Evolutionary conservation across 2,329 filamentous ascomycete genomes (phyloP).

Genomic region (Chaetomiaceae sp.): DNA sequence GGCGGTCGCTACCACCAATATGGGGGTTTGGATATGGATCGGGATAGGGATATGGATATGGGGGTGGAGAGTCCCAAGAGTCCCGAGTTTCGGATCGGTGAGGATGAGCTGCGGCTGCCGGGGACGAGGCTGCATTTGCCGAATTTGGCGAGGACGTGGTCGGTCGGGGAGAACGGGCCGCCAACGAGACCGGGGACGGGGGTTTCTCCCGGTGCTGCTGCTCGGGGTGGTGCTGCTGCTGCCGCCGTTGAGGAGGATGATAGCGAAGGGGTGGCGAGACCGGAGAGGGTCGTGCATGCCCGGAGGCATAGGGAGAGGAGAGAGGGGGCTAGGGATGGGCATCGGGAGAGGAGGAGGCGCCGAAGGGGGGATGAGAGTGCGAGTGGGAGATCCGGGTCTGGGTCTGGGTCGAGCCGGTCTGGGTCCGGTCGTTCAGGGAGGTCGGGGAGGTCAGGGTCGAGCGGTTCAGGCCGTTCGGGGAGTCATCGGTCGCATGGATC

Average conservation of each 20-base stretch:
- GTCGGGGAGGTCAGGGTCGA: too few species aligned
- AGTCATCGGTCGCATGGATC: slow-evolving; percentile 1
- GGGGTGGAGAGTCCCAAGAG: slow-evolving; percentile 44
- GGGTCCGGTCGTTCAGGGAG: slow-evolving; percentile 6
- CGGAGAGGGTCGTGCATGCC: slow-evolving; percentile 15
- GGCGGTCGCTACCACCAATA: too few species aligned
- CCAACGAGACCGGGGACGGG: slow-evolving; percentile 25
- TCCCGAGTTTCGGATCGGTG: slow-evolving; percentile 36
- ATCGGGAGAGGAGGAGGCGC: slow-evolving; percentile 30
- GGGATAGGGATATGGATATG: slow-evolving; percentile 17
- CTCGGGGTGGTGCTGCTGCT: too few species aligned
- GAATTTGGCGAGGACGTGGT: slow-evolving; percentile 37
- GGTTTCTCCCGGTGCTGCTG: too few species aligned
- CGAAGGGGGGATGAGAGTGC: slow-evolving; percentile 15
- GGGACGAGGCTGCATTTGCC: slow-evolving; percentile 40
- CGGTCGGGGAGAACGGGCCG: slow-evolving; percentile 32
- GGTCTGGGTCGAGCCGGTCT: not conserved
- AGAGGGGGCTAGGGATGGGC: slow-evolving; percentile 16
- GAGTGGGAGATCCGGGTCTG: slow-evolving; percentile 9
- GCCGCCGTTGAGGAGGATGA: too few species aligned
- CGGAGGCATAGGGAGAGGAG: slow-evolving; percentile 3
- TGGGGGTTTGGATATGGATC: too few species aligned
- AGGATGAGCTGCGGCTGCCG: slow-evolving; percentile 38
- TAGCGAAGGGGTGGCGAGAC: slow-evolving; percentile 11
- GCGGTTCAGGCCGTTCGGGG: slow-evolving; percentile 7